Base-by-base conservation (phyloP, 768 basidiomycete species). In the Leucocoprinus leucothites region DNA sequence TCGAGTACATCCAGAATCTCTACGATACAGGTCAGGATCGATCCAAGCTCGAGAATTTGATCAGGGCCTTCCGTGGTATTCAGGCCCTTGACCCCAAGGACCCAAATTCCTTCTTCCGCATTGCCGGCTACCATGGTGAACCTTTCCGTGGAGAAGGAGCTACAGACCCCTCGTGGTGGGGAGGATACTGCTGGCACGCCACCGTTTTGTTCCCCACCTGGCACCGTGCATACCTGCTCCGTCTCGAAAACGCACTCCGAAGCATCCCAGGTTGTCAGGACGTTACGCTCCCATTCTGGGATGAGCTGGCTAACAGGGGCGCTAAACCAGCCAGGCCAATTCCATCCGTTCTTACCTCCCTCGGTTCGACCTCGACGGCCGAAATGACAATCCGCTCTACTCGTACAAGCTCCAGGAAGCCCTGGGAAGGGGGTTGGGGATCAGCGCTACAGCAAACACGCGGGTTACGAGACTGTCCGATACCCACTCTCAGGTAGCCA, bases 121-220 rank as follows among this genome's bases (percentile, higher is more conserved):
- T 51, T 22, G 28, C 18, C 14, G 24, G 49, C 21, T 42, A 21
- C 6, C 49, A 51, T 21, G 49, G 49, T 13, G 18, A 21, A 35
- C 49, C 49, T 51, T 51, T 36, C 49, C 34, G 49, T 38, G 49
- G 49, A 35, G 31, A 28, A 42, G 49, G 49, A 51, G 34, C 9
- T 3, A 51, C 35, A 19, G 18, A 51, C 18, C 49, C 49, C 9
- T 16, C 13, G 11, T 51, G 49, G 49, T 51, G 49, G 49, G 49
- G 49, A 36, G 49, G 49, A 16, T 51, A 51, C 36, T 51, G 49
- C 49, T 51, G 49, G 49, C 49, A 51, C 21, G 49, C 18, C 49
- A 51, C 34, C 2, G 34, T 51, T 21, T 28, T 51, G 5, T 51
- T 51, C 49, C 49, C 49, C 25, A 51, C 49, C 35, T 51, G 49